These are phyloP conservation scores for Millerozyma acaciae DNA, from an alignment of 805 yeast genomes.

Conservation along the genomic window DNA sequence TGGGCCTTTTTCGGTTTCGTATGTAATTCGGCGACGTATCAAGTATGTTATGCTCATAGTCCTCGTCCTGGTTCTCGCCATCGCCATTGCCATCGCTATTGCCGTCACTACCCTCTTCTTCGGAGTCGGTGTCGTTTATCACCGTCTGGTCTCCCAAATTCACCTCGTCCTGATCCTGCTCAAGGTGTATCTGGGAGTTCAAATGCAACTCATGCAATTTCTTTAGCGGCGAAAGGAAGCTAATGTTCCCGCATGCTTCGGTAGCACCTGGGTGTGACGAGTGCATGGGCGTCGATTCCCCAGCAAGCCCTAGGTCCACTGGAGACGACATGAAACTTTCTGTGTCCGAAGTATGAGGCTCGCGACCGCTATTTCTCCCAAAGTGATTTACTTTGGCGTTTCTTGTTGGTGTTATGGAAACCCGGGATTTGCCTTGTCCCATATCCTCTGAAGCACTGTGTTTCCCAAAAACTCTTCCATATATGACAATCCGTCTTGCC, in stretches of 20 bases:
- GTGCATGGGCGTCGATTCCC: conserved; percentile 10
- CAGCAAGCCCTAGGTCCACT: conserved; percentile 9
- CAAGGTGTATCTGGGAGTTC: conserved; percentile 11
- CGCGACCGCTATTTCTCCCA: conserved; percentile 4
- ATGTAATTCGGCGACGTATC: conserved; percentile 16
- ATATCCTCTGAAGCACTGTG: too few relatives aligned
- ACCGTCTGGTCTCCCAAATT: background rate
- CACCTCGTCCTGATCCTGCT: background rate
- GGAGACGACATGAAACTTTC: conserved; percentile 5
- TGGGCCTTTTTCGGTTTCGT: conserved; percentile 23
- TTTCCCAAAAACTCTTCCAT: too few relatives aligned
- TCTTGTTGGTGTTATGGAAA: conserved; percentile 1
- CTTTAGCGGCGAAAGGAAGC: conserved; percentile 32
- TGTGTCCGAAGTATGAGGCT: conserved; percentile 5
- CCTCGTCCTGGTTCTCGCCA: conserved; percentile 8
- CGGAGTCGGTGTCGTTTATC: conserved; percentile 1
- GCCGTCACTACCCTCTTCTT: conserved; percentile 15
- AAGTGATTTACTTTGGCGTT: background rate
- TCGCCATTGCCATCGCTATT: conserved; percentile 19
- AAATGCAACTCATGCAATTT: conserved; percentile 32
- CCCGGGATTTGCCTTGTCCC: conserved; percentile 2
- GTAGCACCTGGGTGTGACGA: background rate
- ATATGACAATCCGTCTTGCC: too few relatives aligned
- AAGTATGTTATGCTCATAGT: background rate
- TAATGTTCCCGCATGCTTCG: conserved; percentile 1